These are phyloP conservation scores for Didymella exigua DNA, from an alignment of 2,329 filamentous ascomycete species.

Conservation along the genomic window DNA sequence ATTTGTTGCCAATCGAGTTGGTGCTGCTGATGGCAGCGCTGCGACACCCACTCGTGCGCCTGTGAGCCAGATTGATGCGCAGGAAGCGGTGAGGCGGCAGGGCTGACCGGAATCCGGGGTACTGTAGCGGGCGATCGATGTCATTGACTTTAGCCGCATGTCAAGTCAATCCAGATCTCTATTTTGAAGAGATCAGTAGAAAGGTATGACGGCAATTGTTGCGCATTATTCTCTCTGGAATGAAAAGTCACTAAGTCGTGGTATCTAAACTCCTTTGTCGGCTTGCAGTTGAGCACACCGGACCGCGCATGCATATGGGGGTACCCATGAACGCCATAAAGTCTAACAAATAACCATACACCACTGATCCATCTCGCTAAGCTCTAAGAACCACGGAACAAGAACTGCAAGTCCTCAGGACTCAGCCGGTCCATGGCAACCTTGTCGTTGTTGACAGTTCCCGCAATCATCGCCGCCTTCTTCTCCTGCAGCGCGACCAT, in stretches of 20 bases:
- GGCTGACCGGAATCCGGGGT: slow-evolving; percentile 11
- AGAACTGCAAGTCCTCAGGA: slow-evolving; percentile 91
- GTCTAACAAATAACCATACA: not conserved
- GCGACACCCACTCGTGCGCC: not conserved
- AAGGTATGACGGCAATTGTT: not conserved
- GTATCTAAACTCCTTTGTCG: not conserved
- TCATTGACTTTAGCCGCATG: not conserved
- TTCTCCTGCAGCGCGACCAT: slow-evolving; percentile 98
- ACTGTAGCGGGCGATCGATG: slow-evolving; percentile 12
- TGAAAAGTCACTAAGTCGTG: not conserved
- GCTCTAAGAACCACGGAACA: slow-evolving; percentile 76
- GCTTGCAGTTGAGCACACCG: not conserved
- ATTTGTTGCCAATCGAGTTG: not conserved
- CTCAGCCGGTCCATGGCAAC: slow-evolving; percentile 89
- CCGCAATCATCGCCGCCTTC: slow-evolving; percentile 97
- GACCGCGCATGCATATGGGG: not conserved
- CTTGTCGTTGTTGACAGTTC: slow-evolving; percentile 93
- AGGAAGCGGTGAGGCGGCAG: slow-evolving; percentile 10
- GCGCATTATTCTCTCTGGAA: no score
- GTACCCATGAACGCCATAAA: not conserved
- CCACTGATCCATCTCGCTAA: not conserved
- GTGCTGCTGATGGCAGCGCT: not conserved
- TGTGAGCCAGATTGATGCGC: not conserved
- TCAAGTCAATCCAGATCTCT: not conserved
- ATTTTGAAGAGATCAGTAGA: not conserved